Percentiles rank a stretch among this genome's conserved stretches.
These are phyloP conservation scores for Epichloe typhina DNA, from an alignment of 2,329 filamentous ascomycete genomes.

Conservation along the genomic window DNA sequence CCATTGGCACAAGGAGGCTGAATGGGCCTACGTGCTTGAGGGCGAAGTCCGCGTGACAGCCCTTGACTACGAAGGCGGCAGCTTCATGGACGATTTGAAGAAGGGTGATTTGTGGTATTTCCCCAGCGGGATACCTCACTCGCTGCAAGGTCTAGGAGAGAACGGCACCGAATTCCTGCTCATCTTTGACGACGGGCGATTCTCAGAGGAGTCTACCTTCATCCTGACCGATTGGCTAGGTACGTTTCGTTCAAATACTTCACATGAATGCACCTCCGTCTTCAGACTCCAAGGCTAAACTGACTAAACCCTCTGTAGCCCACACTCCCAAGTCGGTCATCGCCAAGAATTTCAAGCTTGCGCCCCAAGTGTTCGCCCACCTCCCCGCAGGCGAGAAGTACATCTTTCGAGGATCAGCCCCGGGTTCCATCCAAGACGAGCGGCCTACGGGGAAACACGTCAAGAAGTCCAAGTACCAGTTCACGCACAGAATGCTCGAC, in stretches of 20 bases:
- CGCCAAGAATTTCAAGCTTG: conserved; percentile 62
- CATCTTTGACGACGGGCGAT: conserved; percentile 35
- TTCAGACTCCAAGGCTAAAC: not conserved
- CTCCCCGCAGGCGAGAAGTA: conserved; percentile 58
- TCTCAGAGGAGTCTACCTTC: conserved; percentile 55
- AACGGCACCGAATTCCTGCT: conserved; percentile 43
- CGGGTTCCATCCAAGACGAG: conserved; percentile 52
- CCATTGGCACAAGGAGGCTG: conserved; percentile 71
- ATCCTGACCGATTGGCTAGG: conserved; percentile 60
- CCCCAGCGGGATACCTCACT: conserved; percentile 64
- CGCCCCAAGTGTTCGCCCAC: conserved; percentile 55
- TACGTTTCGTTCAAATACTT: conserved; percentile 21
- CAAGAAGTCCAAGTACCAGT: conserved; percentile 54
- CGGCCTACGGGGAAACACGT: conserved; percentile 46
- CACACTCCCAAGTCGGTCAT: conserved; percentile 61
- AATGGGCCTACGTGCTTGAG: conserved; percentile 65
- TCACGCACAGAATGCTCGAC: conserved; percentile 59
- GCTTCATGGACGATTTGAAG: conserved; percentile 63
- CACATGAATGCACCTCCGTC: rapidly evolving
- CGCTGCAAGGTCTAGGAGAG: conserved; percentile 55
- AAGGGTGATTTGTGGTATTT: conserved; percentile 76
- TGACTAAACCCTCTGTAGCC: conserved; percentile 23
- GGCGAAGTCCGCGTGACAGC: conserved; percentile 60
- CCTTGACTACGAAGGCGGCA: conserved; percentile 61
- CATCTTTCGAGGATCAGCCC: conserved; percentile 60